These are phyloP conservation scores for Syzygium oleosum DNA, from an alignment of 345 rosid species.

Conservation along the genomic window DNA sequence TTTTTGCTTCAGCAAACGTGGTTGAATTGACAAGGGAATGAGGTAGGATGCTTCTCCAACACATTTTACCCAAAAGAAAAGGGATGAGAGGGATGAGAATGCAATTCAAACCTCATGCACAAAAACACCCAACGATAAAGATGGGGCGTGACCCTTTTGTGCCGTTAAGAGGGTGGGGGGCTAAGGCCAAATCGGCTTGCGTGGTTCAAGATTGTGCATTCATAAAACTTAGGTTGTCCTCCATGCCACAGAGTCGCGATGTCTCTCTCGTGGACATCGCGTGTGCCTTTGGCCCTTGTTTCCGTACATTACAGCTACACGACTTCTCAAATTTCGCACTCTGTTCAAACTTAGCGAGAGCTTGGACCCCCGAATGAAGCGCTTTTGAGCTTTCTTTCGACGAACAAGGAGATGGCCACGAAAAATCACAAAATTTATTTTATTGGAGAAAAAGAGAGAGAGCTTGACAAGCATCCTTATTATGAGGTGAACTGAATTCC, in stretches of 20 bases:
- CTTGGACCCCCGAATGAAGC: neutral
- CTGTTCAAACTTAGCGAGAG: neutral
- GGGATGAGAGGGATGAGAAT: neutral
- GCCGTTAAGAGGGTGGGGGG: neutral
- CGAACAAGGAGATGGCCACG: neutral
- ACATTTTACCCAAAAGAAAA: neutral
- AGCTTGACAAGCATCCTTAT: neutral
- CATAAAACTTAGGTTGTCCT: constrained; percentile 18
- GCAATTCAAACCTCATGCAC: neutral
- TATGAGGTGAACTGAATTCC: neutral
- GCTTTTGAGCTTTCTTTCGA: neutral
- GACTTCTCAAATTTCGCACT: neutral
- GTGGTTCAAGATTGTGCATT: neutral
- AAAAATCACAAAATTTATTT: neutral
- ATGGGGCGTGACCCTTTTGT: neutral
- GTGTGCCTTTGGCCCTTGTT: constrained; percentile 1
- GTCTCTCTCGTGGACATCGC: constrained; percentile 31
- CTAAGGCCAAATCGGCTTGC: neutral
- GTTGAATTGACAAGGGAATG: neutral
- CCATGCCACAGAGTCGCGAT: constrained; percentile 20
- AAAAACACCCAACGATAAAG: neutral
- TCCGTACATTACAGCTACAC: neutral
- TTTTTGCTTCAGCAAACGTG: neutral
- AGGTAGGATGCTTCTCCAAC: neutral
- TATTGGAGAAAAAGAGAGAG: neutral